A percentile compares a stretch with the other conserved stretches of the same genome.
Evolutionary conservation across 2,329 filamentous ascomycete species (phyloP).

Genomic region (Xylaria multiplex): DNA sequence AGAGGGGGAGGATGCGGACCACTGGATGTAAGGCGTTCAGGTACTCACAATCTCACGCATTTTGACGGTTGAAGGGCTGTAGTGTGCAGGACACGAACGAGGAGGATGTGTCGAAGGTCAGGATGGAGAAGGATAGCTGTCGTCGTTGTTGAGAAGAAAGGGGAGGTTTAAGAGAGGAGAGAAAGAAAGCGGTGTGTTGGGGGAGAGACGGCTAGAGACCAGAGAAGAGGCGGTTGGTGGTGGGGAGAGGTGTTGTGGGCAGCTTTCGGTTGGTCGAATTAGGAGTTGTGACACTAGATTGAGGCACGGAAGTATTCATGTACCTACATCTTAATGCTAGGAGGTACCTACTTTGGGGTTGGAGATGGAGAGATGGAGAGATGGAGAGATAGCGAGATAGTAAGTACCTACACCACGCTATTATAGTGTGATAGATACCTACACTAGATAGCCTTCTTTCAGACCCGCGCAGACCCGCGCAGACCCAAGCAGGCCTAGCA

Average conservation of each 20-base stretch:
- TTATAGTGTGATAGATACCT: no score
- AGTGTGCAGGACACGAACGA: constrained; percentile 41
- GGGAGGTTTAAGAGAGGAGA: constrained; percentile 40
- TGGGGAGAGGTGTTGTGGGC: constrained; percentile 31
- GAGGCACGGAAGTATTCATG: not conserved
- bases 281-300: not conserved
- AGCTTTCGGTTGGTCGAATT: constrained; percentile 32
- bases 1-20: constrained; percentile 28
- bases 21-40: constrained; percentile 54
- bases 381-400: not conserved
- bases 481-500: not conserved
- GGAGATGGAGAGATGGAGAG: constrained; percentile 20
- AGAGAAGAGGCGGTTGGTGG: constrained; percentile 38
- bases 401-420: constrained; percentile 7
- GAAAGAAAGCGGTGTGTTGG: constrained; percentile 38
- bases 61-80: constrained; percentile 56
- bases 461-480: no score
- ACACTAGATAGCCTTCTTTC: no score
- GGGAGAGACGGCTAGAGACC: constrained; percentile 31
- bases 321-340: no score
- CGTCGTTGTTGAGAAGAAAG: constrained; percentile 38
- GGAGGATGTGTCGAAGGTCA: constrained; percentile 42
- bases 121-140: constrained; percentile 35
- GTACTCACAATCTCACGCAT: constrained; percentile 80
- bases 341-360: not conserved